Evolutionary conservation across 129 eudicot species (phyloP).

Genomic region (Lactuca sativa): DNA sequence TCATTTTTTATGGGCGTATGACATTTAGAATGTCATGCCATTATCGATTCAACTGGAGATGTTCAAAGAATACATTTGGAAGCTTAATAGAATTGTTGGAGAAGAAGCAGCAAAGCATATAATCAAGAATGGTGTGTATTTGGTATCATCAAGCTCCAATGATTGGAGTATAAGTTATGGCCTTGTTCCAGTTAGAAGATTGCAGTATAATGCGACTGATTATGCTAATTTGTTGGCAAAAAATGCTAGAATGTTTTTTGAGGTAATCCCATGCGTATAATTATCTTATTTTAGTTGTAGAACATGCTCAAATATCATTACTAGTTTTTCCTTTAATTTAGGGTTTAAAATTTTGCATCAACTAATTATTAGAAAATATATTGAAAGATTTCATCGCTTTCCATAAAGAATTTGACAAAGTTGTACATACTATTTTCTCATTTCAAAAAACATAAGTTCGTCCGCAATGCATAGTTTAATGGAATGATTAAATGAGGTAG

Average conservation of each 20-base stretch:
- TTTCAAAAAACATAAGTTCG: too few species aligned
- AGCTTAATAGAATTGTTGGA: conserved; percentile 42
- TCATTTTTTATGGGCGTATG: background rate
- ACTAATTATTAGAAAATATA: too few species aligned
- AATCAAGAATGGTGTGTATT: conserved; percentile 25
- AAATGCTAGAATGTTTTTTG: conserved; percentile 38
- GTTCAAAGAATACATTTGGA: conserved; percentile 51
- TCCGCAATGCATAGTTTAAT: too few species aligned
- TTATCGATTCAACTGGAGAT: conserved; percentile 37
- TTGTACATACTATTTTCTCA: too few species aligned
- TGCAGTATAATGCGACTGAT: conserved; percentile 35
- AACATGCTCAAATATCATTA: too few species aligned
- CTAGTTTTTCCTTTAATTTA: too few species aligned
- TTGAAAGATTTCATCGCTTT: too few species aligned
- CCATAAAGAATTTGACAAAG: too few species aligned
- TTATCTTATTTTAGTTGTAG: too few species aligned
- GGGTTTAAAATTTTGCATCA: too few species aligned
- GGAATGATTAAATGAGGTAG: too few species aligned
- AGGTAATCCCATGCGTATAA: conserved; percentile 26
- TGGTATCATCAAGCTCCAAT: conserved; percentile 52
- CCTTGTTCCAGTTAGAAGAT: conserved; percentile 25
- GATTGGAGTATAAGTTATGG: conserved; percentile 53
- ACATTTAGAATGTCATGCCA: conserved; percentile 41
- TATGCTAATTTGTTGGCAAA: conserved; percentile 47
- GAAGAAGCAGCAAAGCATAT: conserved; percentile 32